phyloP scores from a whole-genome alignment of 78 protist species.

The Dictyostelium purpureum region DNA sequence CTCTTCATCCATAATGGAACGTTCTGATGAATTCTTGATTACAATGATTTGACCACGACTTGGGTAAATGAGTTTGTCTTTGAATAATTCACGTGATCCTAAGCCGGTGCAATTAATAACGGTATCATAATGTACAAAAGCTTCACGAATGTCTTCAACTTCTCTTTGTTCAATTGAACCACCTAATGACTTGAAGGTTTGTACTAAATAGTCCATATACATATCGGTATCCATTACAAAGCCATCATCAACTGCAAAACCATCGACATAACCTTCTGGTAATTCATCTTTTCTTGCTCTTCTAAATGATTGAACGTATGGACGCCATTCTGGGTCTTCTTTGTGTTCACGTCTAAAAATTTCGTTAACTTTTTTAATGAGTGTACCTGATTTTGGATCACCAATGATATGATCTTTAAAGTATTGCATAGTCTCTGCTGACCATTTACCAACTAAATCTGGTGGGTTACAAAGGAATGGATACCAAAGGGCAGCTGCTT shows the following conservation, averaged over 20 bases:
- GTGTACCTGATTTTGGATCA: slow-evolving; percentile 47
- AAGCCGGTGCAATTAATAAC: slow-evolving; percentile 77
- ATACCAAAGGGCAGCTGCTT: slow-evolving; percentile 70
- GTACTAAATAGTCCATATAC: slow-evolving; percentile 66
- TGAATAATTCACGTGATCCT: slow-evolving; percentile 58
- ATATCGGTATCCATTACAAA: slow-evolving; percentile 77
- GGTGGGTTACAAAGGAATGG: slow-evolving; percentile 60
- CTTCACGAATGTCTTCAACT: slow-evolving; percentile 66
- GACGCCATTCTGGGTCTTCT: slow-evolving; percentile 64
- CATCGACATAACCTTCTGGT: slow-evolving; percentile 48
- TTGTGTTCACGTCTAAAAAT: slow-evolving; percentile 4
- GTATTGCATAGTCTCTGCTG: slow-evolving; percentile 57
- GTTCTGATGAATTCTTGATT: slow-evolving; percentile 21
- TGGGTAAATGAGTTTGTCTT: slow-evolving; percentile 46
- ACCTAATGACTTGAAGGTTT: slow-evolving; percentile 24
- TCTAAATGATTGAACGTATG: slow-evolving; percentile 63
- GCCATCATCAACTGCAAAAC: slow-evolving; percentile 64
- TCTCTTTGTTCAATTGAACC: slow-evolving; percentile 37
- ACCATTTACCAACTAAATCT: slow-evolving; percentile 65
- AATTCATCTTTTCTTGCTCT: slow-evolving; percentile 50
- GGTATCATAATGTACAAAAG: slow-evolving; percentile 7
- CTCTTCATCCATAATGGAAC: slow-evolving; percentile 67
- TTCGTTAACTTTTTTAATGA: slow-evolving; percentile 43
- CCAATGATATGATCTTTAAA: slow-evolving; percentile 39
- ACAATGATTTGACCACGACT: slow-evolving; percentile 71